A percentile compares a stretch with the other conserved stretches of the same genome.
These are phyloP conservation scores for Lipomyces chichibuensis DNA, from an alignment of 805 yeast genomes.

Conservation along the genomic window DNA sequence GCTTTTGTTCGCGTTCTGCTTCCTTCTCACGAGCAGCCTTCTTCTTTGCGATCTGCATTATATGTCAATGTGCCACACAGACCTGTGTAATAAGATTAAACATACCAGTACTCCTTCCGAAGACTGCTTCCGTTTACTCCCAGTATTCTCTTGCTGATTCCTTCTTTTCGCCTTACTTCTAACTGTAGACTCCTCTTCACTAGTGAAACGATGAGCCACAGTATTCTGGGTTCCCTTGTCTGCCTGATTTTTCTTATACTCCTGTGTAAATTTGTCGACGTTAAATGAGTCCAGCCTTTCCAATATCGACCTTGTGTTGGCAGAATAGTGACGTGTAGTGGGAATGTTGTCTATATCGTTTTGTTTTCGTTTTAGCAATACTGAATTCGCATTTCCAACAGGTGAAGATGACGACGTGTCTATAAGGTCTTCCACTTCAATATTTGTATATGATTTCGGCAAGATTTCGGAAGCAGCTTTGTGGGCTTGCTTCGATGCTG, in stretches of 20 bases:
- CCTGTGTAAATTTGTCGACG: background rate
- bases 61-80: background rate
- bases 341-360: slow-evolving; percentile 1
- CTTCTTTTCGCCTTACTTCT: background rate
- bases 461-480: background rate
- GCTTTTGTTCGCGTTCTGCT: slow-evolving; percentile 10
- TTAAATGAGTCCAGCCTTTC: slow-evolving; percentile 2
- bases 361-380: background rate
- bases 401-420: background rate
- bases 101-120: background rate
- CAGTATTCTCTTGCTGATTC: slow-evolving; percentile 3
- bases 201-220: background rate
- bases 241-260: background rate
- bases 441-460: background rate
- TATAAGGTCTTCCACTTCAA: background rate
- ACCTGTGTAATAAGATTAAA: background rate
- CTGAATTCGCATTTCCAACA: background rate
- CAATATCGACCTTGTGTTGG: background rate
- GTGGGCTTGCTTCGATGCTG: background rate
- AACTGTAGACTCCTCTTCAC: background rate
- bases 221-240: background rate
- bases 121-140: background rate
- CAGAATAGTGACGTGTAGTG: background rate
- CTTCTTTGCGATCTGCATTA: background rate
- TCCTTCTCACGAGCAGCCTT: slow-evolving; percentile 5